Evolutionary conservation across 2,329 filamentous ascomycete species (phyloP).

Genomic region (Exophiala phaeomuriformis): DNA sequence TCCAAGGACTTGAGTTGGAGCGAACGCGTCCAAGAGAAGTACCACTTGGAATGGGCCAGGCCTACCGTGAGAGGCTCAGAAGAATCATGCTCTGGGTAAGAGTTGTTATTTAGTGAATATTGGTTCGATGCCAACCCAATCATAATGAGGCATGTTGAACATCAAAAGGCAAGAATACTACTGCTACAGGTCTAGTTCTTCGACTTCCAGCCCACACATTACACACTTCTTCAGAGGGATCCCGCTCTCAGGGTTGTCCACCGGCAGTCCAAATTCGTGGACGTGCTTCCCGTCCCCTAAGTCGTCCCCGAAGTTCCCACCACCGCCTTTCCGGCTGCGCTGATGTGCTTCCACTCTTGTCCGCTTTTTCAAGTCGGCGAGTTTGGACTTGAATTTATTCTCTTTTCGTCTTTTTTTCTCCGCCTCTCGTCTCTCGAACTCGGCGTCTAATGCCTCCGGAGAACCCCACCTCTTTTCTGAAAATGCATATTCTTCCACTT

Average conservation of each 20-base stretch:
- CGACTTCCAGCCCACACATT: constrained; percentile 61
- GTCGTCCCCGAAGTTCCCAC: constrained; percentile 65
- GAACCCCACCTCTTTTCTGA: constrained; percentile 80
- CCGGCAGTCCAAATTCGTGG: constrained; percentile 69
- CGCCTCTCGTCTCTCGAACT: constrained; percentile 70
- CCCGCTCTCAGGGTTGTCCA: constrained; percentile 51
- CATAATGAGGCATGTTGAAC: too few species aligned
- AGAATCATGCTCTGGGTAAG: too few species aligned
- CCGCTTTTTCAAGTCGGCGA: constrained; percentile 84
- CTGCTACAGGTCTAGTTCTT: constrained; percentile 54
- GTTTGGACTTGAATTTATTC: constrained; percentile 81
- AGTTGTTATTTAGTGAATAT: too few species aligned
- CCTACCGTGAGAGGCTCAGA: too few species aligned
- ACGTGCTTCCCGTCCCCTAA: constrained; percentile 67
- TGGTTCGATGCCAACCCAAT: too few species aligned
- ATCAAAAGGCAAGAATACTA: too few species aligned
- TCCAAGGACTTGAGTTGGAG: too few species aligned
- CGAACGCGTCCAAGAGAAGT: too few species aligned
- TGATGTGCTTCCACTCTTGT: constrained; percentile 87
- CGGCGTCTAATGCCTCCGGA: constrained; percentile 72
- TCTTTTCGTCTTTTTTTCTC: constrained; percentile 84
- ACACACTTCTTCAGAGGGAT: constrained; percentile 63
- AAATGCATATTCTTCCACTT: constrained; percentile 92
- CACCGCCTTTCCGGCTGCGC: constrained; percentile 52
- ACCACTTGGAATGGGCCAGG: too few species aligned